Evolutionary conservation across 495 filamentous ascomycete species (phyloP).

Genomic region (Penicillium odoratum): DNA sequence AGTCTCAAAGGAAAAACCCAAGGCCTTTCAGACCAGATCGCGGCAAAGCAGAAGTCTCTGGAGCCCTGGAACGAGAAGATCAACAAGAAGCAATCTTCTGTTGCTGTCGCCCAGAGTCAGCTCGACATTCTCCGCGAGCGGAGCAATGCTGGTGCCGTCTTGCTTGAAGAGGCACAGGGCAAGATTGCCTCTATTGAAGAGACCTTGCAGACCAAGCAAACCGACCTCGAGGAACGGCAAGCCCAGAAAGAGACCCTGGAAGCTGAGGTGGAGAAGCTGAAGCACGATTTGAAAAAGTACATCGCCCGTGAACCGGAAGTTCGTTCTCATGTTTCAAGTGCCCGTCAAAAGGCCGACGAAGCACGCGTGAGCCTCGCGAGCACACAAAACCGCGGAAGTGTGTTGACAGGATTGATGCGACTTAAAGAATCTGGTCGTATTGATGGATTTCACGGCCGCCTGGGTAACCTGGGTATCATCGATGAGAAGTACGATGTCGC

Average conservation of each 20-base stretch:
- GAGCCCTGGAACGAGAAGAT: slow-evolving; percentile 97
- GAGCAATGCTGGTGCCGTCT: slow-evolving; percentile 78
- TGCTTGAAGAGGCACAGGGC: slow-evolving; percentile 77
- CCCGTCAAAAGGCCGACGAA: slow-evolving; percentile 92
- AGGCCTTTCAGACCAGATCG: slow-evolving; percentile 87
- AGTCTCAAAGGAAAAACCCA: slow-evolving; percentile 93
- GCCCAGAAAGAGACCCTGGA: slow-evolving; percentile 68
- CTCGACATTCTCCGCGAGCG: slow-evolving; percentile 87
- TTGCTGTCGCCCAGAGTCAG: slow-evolving; percentile 92
- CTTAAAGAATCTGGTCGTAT: slow-evolving; percentile 95
- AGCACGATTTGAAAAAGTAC: slow-evolving; percentile 70
- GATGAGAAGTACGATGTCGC: slow-evolving; percentile 93
- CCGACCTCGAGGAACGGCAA: slow-evolving; percentile 74
- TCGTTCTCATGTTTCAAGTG: slow-evolving; percentile 77
- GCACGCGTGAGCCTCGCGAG: slow-evolving; percentile 84
- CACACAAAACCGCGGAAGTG: slow-evolving; percentile 89
- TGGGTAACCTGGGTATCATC: slow-evolving; percentile 94
- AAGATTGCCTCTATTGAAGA: slow-evolving; percentile 76
- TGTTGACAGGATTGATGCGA: slow-evolving; percentile 86
- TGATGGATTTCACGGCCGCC: slow-evolving; percentile 91
- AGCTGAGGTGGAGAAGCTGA: slow-evolving; percentile 69
- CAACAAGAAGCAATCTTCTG: slow-evolving; percentile 89
- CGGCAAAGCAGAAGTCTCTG: slow-evolving; percentile 86
- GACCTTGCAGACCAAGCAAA: slow-evolving; percentile 64
- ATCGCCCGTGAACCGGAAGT: slow-evolving; percentile 75